phyloP scores from a whole-genome alignment of 495 filamentous ascomycete species.

The Chaetomium cochliodes region DNA sequence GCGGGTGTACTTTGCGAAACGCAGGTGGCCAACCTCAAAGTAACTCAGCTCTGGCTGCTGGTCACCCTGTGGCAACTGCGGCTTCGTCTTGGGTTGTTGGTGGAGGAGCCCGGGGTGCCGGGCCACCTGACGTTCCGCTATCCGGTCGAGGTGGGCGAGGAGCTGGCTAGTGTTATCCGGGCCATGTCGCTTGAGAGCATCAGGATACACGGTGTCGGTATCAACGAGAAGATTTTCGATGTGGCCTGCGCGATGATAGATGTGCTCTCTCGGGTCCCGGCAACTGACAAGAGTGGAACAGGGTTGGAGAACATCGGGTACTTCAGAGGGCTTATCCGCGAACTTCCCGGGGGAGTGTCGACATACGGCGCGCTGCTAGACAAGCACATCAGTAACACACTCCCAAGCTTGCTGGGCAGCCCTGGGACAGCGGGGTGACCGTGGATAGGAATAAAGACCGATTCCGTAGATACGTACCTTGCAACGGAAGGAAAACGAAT shows the following conservation, averaged over 20 bases:
- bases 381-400: slow-evolving; percentile 8
- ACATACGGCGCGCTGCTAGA: slow-evolving; percentile 5
- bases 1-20: slow-evolving; percentile 56
- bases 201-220: slow-evolving; percentile 61
- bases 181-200: slow-evolving; percentile 53
- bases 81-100: slow-evolving; percentile 37
- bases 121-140: slow-evolving; percentile 13
- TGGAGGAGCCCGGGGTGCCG: slow-evolving; percentile 31
- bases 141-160: slow-evolving; percentile 8
- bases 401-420: neutral
- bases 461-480: no score
- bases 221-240: slow-evolving; percentile 59
- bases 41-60: slow-evolving; percentile 73
- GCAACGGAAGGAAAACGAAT: no score
- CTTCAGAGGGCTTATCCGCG: neutral
- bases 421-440: neutral
- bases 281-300: slow-evolving; percentile 11
- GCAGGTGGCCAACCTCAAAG: slow-evolving; percentile 67
- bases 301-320: slow-evolving; percentile 4
- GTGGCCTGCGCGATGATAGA: slow-evolving; percentile 56
- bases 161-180: slow-evolving; percentile 54
- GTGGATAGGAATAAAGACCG: no score
- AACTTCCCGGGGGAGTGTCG: slow-evolving; percentile 8
- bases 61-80: slow-evolving; percentile 70
- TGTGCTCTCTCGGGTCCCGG: slow-evolving; percentile 43